phyloP scores from a whole-genome alignment of 1,284 basidiomycete genomes.

The Kalmanozyma brasiliensis region DNA sequence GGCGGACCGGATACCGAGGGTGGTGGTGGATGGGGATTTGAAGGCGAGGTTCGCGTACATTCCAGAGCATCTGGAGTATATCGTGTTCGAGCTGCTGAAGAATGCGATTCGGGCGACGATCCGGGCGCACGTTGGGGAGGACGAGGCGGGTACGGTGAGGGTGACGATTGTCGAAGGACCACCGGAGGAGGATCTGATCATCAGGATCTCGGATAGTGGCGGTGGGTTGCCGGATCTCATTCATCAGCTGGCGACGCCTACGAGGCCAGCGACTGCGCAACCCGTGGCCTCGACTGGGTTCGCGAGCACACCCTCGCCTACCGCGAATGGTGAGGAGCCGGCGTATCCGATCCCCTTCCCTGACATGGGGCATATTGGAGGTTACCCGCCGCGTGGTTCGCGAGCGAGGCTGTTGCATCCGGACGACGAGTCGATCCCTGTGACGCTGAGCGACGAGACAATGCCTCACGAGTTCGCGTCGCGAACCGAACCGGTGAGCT shows the following conservation, averaged over 20 bases:
- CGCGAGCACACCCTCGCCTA: background rate
- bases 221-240: slow-evolving; percentile 54
- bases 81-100: slow-evolving; percentile 86
- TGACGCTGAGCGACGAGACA: slow-evolving; percentile 21
- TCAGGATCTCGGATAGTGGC: slow-evolving; percentile 59
- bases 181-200: slow-evolving; percentile 63
- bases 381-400: slow-evolving; percentile 32
- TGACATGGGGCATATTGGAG: slow-evolving; percentile 40
- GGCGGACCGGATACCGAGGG: slow-evolving; percentile 73
- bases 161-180: slow-evolving; percentile 65
- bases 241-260: slow-evolving; percentile 20
- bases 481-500: too few species aligned
- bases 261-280: background rate
- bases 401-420: slow-evolving; percentile 25
- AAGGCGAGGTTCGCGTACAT: slow-evolving; percentile 84
- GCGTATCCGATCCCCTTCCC: slow-evolving; percentile 44
- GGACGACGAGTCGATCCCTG: slow-evolving; percentile 23
- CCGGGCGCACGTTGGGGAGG: slow-evolving; percentile 27
- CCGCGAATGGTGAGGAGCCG: background rate
- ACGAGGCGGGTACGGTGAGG: slow-evolving; percentile 32
- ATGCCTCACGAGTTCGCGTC: too few species aligned
- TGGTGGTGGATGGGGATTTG: slow-evolving; percentile 79
- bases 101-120: slow-evolving; percentile 72
- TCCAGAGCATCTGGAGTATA: slow-evolving; percentile 85
- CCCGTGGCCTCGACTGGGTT: slow-evolving; percentile 1